Base-by-base conservation (phyloP, 257 asterid genomes). In the Orobanche coerulescens region DNA sequence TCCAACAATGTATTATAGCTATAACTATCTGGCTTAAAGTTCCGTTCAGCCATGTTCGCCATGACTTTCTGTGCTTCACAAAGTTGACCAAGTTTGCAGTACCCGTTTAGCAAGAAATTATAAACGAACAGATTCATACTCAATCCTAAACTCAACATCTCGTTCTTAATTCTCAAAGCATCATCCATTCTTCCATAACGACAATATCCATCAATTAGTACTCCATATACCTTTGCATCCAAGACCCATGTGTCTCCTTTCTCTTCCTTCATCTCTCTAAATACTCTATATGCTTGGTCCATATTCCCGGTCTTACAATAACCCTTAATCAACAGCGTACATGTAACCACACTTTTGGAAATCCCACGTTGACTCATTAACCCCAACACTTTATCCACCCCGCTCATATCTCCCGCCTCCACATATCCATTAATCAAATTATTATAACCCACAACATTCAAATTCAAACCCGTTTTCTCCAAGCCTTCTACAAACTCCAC, bases 41-140 rank as follows among this genome's bases (percentile, higher is more conserved):
- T 84, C 70, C 75, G 78, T 47, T 65, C 64, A 5, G 53, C 56
- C 95, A 86, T 84, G 26, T 70, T 70, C 62, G 18, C 56, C 14
- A 84, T 20, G n/a, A 93, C 64, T 68, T 33, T 55, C 64, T 78
- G 76, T 5, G 95, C 97, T 63, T 88, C 82, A 68, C 46, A 26
- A 64, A 88, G 62, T 73, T 58, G 78, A 50, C 95, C 94, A 44
- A 68, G 75, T 67, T 88, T 86, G 70, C 89, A 81, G 46, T 89
- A 84, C 22, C 97, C 98, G 34, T 89, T 77, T 59, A 89, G 80
- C 77, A 93, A 65, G 51, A 94, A 88, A 72, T 84, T 93, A 68
- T 74, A 84, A 33, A 86, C 59, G 28, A 76, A 84, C 66, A 71
- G 39, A 75, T 88, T 93, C 86, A 82, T 72, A 46, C 71, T 66